Conservation (phyloP, 495 filamentous ascomycete species). For the Hypoxylon rickii region DNA sequence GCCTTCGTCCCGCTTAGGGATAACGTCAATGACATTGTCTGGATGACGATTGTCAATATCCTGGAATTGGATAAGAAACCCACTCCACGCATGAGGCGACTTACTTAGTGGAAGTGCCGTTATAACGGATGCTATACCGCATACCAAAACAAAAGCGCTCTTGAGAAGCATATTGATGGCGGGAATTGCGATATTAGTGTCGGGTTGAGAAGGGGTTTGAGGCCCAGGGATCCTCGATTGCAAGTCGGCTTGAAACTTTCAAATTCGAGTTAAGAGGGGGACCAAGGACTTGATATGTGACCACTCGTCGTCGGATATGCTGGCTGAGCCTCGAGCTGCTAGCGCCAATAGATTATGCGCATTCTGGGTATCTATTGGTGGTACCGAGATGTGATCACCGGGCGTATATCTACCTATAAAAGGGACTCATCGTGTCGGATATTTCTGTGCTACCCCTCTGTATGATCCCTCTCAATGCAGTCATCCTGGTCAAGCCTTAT, state of each 20-base stretch:
- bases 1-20: neutral
- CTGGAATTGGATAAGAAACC: neutral
- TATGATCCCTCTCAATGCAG: neutral
- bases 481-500: neutral
- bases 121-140: neutral
- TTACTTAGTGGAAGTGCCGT: slow-evolving; percentile 1
- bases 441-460: neutral
- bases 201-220: neutral
- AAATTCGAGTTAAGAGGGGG: neutral
- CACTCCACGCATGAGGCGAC: neutral
- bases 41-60: neutral
- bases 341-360: neutral
- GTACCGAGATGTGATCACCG: neutral
- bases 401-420: neutral
- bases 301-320: neutral
- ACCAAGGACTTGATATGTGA: neutral
- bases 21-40: neutral
- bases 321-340: neutral
- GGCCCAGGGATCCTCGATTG: neutral
- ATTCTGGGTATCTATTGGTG: neutral
- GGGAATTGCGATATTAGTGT: neutral
- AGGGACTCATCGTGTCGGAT: too few species aligned
- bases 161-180: slow-evolving; percentile 1
- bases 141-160: neutral
- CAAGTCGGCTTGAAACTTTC: neutral